A percentile compares a stretch with the other conserved stretches of the same genome.
phyloP scores from a whole-genome alignment of 306 rosid species.

The Arachis stenosperma region DNA sequence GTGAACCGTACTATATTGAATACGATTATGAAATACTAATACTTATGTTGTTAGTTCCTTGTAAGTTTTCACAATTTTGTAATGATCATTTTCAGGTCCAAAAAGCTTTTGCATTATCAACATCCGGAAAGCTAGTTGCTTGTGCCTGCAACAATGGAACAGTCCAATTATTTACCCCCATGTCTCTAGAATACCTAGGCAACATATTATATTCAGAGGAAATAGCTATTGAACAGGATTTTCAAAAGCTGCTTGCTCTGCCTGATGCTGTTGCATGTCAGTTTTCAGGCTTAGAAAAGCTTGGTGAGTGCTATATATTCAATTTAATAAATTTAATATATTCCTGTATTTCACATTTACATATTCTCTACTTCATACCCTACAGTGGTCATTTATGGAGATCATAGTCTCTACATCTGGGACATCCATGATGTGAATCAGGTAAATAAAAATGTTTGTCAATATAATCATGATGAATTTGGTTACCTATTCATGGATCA shows the following conservation, averaged over 20 bases:
- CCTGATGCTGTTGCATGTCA: conserved; percentile 84
- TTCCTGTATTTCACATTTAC: neutral
- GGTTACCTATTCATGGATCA: neutral
- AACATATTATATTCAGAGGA: conserved; percentile 58
- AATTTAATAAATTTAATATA: conserved; percentile 4
- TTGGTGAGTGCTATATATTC: conserved; percentile 58
- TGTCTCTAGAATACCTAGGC: conserved; percentile 59
- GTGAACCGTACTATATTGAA: conserved; percentile 22
- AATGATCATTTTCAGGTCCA: conserved; percentile 57
- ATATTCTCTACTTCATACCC: conserved; percentile 37
- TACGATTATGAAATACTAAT: conserved; percentile 20
- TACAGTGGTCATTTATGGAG: conserved; percentile 72
- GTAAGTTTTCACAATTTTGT: conserved; percentile 28
- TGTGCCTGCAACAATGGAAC: conserved; percentile 80
- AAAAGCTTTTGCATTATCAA: conserved; percentile 66
- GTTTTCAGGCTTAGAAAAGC: conserved; percentile 68
- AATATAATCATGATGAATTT: conserved; percentile 19
- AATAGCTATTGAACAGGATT: conserved; percentile 46
- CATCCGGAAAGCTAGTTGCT: conserved; percentile 66
- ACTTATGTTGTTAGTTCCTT: conserved; percentile 16
- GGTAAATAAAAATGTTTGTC: conserved; percentile 47
- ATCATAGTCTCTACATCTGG: conserved; percentile 74
- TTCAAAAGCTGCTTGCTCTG: conserved; percentile 45
- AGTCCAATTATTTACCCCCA: conserved; percentile 55
- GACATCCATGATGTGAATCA: conserved; percentile 68